These are phyloP conservation scores for Mucor sp. DNA, from an alignment of 371 early-diverging fungal species.

Conservation along the genomic window DNA sequence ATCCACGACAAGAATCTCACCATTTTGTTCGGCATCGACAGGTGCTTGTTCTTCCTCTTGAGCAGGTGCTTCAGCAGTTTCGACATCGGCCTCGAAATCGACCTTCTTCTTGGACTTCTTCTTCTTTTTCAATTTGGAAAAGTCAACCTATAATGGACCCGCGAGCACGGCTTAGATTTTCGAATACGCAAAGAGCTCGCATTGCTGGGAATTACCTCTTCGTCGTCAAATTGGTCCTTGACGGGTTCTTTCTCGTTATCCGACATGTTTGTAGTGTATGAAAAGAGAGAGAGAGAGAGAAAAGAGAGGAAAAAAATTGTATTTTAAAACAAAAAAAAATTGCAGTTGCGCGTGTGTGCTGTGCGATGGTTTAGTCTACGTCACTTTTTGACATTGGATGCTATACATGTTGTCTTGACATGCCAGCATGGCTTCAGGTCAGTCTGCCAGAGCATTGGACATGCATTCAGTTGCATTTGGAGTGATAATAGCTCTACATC, in stretches of 20 bases:
- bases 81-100: conserved; percentile 45
- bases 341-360: not conserved
- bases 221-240: conserved; percentile 47
- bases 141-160: conserved; percentile 36
- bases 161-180: not conserved
- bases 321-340: conserved; percentile 1
- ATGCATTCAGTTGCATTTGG: not conserved
- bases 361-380: not conserved
- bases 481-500: not conserved
- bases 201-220: conserved; percentile 29
- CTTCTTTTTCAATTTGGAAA: conserved; percentile 58
- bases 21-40: conserved; percentile 19
- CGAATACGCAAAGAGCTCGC: not conserved
- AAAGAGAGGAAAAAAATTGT: not conserved
- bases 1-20: conserved; percentile 7
- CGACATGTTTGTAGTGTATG: conserved; percentile 31
- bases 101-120: conserved; percentile 62
- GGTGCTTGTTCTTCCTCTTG: conserved; percentile 21
- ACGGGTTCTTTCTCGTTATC: conserved; percentile 54
- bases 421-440: not conserved
- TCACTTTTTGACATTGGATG: not conserved
- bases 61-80: conserved; percentile 20
- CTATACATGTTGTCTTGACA: not conserved
- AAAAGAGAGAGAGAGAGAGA: not conserved
- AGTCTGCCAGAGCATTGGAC: not conserved